Evolutionary conservation across 768 basidiomycete genomes (phyloP).

Genomic region (Lactarius sanguifluus): DNA sequence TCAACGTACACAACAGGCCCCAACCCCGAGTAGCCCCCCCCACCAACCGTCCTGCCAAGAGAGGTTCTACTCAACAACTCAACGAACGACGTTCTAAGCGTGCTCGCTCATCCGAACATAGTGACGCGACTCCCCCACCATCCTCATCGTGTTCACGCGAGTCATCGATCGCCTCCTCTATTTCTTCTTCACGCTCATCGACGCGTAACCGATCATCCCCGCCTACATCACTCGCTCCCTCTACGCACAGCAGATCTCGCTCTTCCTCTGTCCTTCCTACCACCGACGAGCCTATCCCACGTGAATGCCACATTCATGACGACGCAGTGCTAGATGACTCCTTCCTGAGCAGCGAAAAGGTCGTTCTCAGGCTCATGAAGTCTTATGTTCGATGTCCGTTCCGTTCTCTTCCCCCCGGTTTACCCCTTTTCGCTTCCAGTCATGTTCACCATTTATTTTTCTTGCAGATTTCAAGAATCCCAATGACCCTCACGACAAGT

Average conservation of each 20-base stretch:
- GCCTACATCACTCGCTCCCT: conserved; percentile 29
- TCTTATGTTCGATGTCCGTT: conserved; percentile 68
- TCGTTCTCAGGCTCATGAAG: conserved; percentile 61
- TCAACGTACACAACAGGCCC: conserved; percentile 2
- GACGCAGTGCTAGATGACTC: conserved; percentile 51
- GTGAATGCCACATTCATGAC: conserved; percentile 53
- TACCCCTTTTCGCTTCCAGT: neutral
- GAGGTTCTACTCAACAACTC: conserved; percentile 4
- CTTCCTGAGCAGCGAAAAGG: conserved; percentile 63
- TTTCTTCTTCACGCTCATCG: conserved; percentile 28
- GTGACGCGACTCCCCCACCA: conserved; percentile 24
- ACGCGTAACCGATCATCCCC: conserved; percentile 33
- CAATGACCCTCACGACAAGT: conserved; percentile 57
- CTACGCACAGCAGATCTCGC: conserved; percentile 54
- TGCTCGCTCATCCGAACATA: conserved; percentile 24
- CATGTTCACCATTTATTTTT: neutral
- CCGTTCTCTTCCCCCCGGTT: neutral
- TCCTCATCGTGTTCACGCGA: conserved; percentile 17
- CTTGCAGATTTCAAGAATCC: conserved; percentile 67
- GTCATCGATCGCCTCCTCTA: conserved; percentile 28
- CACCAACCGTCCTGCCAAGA: conserved; percentile 8
- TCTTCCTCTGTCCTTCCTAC: conserved; percentile 56
- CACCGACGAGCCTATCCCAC: conserved; percentile 39
- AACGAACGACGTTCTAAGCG: conserved; percentile 22
- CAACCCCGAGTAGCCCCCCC: conserved; percentile 10